These are phyloP conservation scores for Magnusiomyces paraingens DNA, from an alignment of 1,139 yeast genomes.

Conservation along the genomic window DNA sequence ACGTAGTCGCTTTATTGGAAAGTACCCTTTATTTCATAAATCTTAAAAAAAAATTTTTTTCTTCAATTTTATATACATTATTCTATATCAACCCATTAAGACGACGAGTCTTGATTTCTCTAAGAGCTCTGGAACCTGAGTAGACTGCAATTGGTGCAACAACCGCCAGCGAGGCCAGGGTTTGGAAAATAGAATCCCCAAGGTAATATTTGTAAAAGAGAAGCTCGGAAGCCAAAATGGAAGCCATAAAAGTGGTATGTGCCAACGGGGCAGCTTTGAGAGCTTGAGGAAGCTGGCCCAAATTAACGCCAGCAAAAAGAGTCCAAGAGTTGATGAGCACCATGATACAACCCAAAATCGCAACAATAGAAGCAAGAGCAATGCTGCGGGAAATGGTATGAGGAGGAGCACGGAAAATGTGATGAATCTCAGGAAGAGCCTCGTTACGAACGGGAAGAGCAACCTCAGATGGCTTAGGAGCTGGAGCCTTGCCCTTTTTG, in stretches of 20 bases:
- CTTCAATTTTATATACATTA: not conserved
- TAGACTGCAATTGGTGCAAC: constrained; percentile 53
- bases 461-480: not conserved
- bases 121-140: constrained; percentile 61
- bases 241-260: constrained; percentile 42
- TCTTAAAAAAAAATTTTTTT: not conserved
- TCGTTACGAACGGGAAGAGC: constrained; percentile 27
- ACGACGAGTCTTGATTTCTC: constrained; percentile 29
- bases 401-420: constrained; percentile 55
- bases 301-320: constrained; percentile 19
- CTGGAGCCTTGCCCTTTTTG: not conserved
- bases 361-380: constrained; percentile 45
- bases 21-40: too few relatives aligned
- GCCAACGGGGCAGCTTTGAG: constrained; percentile 34
- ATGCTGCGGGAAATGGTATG: constrained; percentile 48
- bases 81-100: constrained; percentile 6
- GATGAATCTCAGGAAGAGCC: constrained; percentile 60
- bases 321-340: constrained; percentile 23
- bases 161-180: constrained; percentile 48
- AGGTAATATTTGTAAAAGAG: constrained; percentile 63
- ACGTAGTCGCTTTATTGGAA: too few relatives aligned
- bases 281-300: constrained; percentile 22
- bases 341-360: constrained; percentile 32
- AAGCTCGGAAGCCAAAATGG: constrained; percentile 55
- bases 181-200: constrained; percentile 64